Evolutionary conservation across 306 rosid genomes (phyloP).

Genomic region (Pyrus communis): DNA sequence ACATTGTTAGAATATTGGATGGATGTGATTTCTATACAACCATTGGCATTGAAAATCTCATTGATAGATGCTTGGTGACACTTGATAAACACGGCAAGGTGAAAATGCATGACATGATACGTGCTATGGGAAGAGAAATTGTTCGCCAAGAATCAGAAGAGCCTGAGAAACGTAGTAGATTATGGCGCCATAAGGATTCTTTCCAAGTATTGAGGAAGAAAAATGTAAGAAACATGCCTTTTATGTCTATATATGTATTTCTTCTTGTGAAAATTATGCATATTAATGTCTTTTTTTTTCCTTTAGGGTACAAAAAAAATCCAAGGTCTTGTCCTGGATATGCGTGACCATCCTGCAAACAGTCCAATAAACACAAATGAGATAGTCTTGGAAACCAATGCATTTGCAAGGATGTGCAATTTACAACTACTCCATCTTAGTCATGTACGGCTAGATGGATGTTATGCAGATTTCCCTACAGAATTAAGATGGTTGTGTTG

Average conservation of each 20-base stretch:
- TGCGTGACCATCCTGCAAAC: neutral
- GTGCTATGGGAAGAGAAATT: slow-evolving; percentile 1
- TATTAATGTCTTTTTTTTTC: neutral
- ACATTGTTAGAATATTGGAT: neutral
- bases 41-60: neutral
- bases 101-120: neutral
- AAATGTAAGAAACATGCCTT: neutral
- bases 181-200: neutral
- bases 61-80: neutral
- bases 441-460: neutral
- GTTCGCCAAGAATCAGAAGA: neutral
- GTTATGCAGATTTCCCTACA: neutral
- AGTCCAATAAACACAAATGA: too few species aligned
- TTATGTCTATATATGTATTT: neutral
- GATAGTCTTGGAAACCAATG: neutral
- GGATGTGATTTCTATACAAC: neutral
- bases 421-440: neutral
- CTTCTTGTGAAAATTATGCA: too few species aligned
- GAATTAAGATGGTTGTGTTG: neutral
- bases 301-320: neutral
- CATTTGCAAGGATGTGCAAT: neutral
- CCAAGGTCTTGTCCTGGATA: neutral
- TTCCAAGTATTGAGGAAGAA: neutral
- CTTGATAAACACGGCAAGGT: neutral
- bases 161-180: neutral